These are phyloP conservation scores for Globisporangium sylvaticum DNA, from an alignment of 352 stramenopile genomes.

Conservation along the genomic window DNA sequence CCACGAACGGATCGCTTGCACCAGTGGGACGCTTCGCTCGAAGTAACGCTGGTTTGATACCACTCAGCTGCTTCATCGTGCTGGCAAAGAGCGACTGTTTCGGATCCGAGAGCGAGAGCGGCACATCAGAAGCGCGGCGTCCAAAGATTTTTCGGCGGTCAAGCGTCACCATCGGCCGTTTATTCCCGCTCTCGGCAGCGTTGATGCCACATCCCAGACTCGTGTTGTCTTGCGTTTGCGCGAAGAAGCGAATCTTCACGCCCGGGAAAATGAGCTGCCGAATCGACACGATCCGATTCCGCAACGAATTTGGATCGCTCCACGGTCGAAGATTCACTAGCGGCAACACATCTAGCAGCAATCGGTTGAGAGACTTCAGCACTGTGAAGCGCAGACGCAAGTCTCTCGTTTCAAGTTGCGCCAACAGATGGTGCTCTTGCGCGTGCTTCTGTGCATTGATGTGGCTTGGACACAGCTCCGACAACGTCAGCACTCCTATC, in stretches of 20 bases:
- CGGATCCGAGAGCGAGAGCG: conserved; percentile 34
- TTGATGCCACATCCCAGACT: conserved; percentile 44
- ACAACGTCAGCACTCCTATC: conserved; percentile 54
- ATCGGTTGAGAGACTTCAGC: conserved; percentile 56
- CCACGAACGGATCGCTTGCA: conserved; percentile 75
- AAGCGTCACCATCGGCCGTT: conserved; percentile 64
- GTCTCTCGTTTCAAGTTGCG: conserved; percentile 45
- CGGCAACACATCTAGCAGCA: conserved; percentile 47
- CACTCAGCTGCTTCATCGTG: conserved; percentile 50
- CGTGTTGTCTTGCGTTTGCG: conserved; percentile 65
- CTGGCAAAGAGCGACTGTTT: conserved; percentile 68
- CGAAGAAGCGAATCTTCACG: conserved; percentile 75
- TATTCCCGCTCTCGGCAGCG: conserved; percentile 37
- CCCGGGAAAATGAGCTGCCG: conserved; percentile 67
- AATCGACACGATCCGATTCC: conserved; percentile 46
- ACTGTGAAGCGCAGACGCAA: conserved; percentile 55
- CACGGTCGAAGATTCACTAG: conserved; percentile 61
- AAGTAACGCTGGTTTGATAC: conserved; percentile 41
- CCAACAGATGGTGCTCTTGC: conserved; percentile 34
- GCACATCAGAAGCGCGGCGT: conserved; percentile 17
- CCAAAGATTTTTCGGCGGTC: conserved; percentile 54
- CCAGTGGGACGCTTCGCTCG: conserved; percentile 69
- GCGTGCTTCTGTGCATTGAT: conserved; percentile 25
- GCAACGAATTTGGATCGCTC: conserved; percentile 46
- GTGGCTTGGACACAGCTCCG: conserved; percentile 64